Base-by-base conservation (phyloP, 176 grass and related monocot species). In the Carex kokanica region DNA sequence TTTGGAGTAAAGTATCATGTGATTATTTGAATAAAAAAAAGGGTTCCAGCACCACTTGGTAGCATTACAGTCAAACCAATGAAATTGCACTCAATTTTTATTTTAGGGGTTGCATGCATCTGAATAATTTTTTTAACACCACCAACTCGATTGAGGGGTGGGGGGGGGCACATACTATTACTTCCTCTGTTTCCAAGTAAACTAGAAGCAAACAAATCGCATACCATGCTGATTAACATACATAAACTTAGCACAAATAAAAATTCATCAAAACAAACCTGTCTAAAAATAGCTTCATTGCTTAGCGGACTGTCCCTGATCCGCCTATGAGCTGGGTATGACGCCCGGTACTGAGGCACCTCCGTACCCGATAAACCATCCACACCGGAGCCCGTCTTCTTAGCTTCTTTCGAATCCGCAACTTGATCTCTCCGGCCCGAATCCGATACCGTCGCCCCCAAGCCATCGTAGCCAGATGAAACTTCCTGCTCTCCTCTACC, bases 261-360 rank as follows among this genome's bases (percentile, higher is more conserved):
- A 66, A 82, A 29, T 10, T 12, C 27, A 13, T 65, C n/a, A 14
- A 14, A 24, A 13, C 8, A 31, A 16, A 98, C 96, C 91, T 98
- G 96, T 18, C 52, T 88, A 85, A 98, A 98, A 81, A 98, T 95
- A 71, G 91, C 88, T 88, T 93, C 92, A 47, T 93, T 95, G 84
- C 96, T 98, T 59, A 98, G 84, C 31, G 96, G 92, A 83, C 96
- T 98, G 74, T 98, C 96, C 83, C 87, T 98, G 71, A 98, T 86
- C 29, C 64, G 80, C 41, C 86, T 79, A 88, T 98, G 96, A 8
- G 91, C 91, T 38, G 96, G 93, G 52, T 88, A 84, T 62, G 96
- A 93, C 67, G 91, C 91, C 64, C 96, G 86, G 61, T 69, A 93
- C 45, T 84, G 81, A 36, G 88, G 68, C 86, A 86, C 12, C 38